These are phyloP conservation scores for Trichoderma aggressivum DNA, from an alignment of 2,329 filamentous ascomycete genomes.

Conservation along the genomic window DNA sequence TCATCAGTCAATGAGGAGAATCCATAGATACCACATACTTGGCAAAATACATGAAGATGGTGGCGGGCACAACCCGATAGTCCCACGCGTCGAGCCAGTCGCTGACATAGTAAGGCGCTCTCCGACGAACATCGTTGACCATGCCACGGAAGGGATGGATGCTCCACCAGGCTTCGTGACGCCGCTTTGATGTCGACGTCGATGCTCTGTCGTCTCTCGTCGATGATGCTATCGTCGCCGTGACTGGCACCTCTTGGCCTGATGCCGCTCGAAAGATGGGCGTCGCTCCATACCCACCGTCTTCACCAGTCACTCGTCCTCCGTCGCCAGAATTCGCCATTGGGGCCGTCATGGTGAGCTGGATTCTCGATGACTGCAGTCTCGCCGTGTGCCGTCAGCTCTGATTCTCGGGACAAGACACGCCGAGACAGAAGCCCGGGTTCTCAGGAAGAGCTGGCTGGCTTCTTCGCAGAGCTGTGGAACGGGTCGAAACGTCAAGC, in stretches of 20 bases:
- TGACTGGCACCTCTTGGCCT: not conserved
- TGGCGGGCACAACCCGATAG: conserved; percentile 82
- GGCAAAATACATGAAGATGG: conserved; percentile 92
- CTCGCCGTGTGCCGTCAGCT: not conserved
- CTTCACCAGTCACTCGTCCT: not conserved
- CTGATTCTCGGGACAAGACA: not conserved
- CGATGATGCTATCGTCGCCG: not conserved
- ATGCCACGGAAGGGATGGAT: conserved; percentile 75
- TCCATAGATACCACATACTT: conserved; percentile 55
- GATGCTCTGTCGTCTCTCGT: not conserved
- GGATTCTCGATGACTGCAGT: not conserved
- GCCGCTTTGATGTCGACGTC: not conserved
- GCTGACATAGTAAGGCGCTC: conserved; percentile 73
- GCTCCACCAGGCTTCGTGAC: conserved; percentile 61
- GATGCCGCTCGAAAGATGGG: not conserved
- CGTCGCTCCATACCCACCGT: not conserved
- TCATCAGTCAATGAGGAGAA: not conserved
- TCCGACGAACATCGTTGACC: conserved; percentile 69
- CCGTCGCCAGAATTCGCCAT: not conserved
- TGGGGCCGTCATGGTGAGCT: not conserved
- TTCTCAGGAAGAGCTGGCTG: not conserved
- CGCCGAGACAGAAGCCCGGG: not conserved
- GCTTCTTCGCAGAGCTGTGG: not conserved
- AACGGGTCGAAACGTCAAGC: not conserved
- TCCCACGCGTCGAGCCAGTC: conserved; percentile 89